Base-by-base conservation (phyloP, 306 rosid species). In the Quillaja saponaria region DNA sequence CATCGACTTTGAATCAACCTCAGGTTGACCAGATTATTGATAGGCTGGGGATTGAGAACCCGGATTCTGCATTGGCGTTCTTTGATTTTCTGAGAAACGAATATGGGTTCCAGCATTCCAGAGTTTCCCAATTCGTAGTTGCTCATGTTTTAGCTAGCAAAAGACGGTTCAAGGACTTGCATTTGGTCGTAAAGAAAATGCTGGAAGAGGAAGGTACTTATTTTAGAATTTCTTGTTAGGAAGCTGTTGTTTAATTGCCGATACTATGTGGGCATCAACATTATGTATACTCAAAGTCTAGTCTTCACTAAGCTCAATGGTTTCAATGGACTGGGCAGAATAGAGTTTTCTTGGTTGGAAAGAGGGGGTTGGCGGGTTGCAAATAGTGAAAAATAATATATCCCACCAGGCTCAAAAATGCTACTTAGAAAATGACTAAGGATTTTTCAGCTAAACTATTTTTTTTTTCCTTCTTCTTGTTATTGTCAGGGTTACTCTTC, bases 171-270 rank as follows among this genome's bases (percentile, higher is more conserved):
- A 68, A 68, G 45, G 81, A 78, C 61, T 51, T 78, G 66, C 74
- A 64, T 37, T 71, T 64, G 58, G 39, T 72, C 28, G 28, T 78
- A 33, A 71, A 65, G 66, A 63, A 75, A 50, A 44, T 71, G 75
- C 62, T 78, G 44, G 66, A 68, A 42, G 69, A 74, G 20, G 81
- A 75, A 78, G 87, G 87, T 75, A 71, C n/a, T 16, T 14, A 4
- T 34, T 56, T 49, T 34, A 6, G 21, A 18, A 31, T 28, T 14
- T 66, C 55, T 16, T 44, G 64, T 4, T 19, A 13, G 13, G 6
- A 6, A 15, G 34, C 25, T 14, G n/a, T 18, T 41, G 61, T 37
- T 51, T 34, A 28, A 0, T 60, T 16, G 12, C 17, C 44, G 10
- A 18, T 41, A 50, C 6, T 18, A 25, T 58, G 8, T 33, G 31